These are phyloP conservation scores for Micromonas pusilla DNA, from an alignment of 139 green algal genomes.

Conservation along the genomic window DNA sequence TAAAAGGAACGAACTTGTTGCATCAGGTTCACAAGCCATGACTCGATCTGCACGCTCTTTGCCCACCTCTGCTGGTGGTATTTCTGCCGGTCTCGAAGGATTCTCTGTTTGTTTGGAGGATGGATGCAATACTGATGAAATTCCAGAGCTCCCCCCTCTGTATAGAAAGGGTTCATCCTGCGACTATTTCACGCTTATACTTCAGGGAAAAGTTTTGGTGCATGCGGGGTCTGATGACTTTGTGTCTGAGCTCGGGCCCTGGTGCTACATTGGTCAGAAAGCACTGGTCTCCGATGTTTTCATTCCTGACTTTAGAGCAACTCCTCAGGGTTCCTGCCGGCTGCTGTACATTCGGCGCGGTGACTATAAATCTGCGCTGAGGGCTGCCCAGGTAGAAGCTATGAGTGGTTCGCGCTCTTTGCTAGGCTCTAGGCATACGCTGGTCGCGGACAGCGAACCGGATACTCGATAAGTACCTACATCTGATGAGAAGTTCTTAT, in stretches of 20 bases:
- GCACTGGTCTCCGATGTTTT: constrained; percentile 30
- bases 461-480: no score
- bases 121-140: neutral
- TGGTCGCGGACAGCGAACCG: no score
- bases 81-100: neutral
- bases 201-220: constrained; percentile 42
- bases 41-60: no score
- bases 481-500: no score
- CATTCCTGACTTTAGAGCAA: constrained; percentile 22
- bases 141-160: neutral
- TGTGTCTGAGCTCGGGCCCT: constrained; percentile 47
- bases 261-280: constrained; percentile 39
- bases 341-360: neutral
- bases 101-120: neutral
- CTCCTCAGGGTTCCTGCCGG: neutral
- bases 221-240: constrained; percentile 46
- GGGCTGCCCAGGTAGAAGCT: neutral
- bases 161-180: neutral
- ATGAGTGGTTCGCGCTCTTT: neutral
- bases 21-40: no score
- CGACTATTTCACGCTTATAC: constrained; percentile 42
- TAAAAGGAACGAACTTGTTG: constrained; percentile 1
- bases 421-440: no score
- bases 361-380: constrained; percentile 8
- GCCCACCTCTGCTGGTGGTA: constrained; percentile 15